These are phyloP conservation scores for Aspergillus caelatus DNA, from an alignment of 2,329 filamentous ascomycete species.

Conservation along the genomic window DNA sequence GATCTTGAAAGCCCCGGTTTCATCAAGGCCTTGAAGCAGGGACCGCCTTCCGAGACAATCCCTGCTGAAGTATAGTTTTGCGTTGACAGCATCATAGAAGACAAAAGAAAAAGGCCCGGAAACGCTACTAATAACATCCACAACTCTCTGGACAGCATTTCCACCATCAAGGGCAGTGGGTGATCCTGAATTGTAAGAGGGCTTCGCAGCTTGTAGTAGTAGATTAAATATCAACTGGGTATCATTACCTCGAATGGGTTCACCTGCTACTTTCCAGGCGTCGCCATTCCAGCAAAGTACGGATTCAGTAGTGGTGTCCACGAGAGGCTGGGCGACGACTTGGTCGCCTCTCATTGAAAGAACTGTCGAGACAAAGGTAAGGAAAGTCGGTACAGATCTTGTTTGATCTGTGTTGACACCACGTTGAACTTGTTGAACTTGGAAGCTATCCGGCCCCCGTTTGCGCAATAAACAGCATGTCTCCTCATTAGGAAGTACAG, in stretches of 20 bases:
- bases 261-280: slow-evolving; percentile 74
- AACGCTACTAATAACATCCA: slow-evolving; percentile 60
- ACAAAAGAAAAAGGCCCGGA: slow-evolving; percentile 89
- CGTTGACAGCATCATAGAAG: slow-evolving; percentile 68
- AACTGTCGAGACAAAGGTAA: slow-evolving; percentile 80
- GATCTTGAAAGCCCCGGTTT: slow-evolving; percentile 59
- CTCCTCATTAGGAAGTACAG: slow-evolving; percentile 35
- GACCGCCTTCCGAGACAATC: slow-evolving; percentile 88
- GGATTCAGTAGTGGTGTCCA: slow-evolving; percentile 59
- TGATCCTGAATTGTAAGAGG: slow-evolving; percentile 1
- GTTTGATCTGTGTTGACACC: slow-evolving; percentile 18
- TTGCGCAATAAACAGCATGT: slow-evolving; percentile 38
- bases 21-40: slow-evolving; percentile 61
- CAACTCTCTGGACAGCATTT: slow-evolving; percentile 31
- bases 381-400: slow-evolving; percentile 37
- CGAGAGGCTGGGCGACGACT: slow-evolving; percentile 73
- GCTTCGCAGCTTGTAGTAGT: slow-evolving; percentile 52
- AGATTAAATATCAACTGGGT: slow-evolving; percentile 68
- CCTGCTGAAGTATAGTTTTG: slow-evolving; percentile 75
- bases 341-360: slow-evolving; percentile 81
- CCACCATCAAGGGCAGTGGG: slow-evolving; percentile 14
- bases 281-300: slow-evolving; percentile 97
- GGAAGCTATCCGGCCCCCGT: slow-evolving; percentile 50
- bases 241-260: slow-evolving; percentile 72
- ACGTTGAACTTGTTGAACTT: slow-evolving; percentile 33